Percentiles rank a stretch among this genome's conserved stretches.
Evolutionary conservation across 2,329 filamentous ascomycete genomes (phyloP).

Genomic region (Magnaporthiopsis incrustans): DNA sequence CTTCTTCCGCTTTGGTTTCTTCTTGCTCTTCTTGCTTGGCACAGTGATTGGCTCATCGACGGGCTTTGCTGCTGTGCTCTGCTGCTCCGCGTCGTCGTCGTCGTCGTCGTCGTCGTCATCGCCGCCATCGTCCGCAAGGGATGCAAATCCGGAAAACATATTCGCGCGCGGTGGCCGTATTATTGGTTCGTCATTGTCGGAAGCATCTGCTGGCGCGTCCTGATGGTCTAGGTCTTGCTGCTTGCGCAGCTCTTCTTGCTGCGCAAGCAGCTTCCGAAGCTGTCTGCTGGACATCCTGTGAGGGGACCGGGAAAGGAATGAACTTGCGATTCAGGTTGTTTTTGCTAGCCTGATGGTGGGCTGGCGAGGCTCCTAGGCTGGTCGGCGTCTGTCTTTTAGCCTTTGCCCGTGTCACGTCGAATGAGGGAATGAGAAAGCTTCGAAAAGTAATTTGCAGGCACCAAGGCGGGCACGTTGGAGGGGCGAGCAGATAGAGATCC

Average conservation of each 20-base stretch:
- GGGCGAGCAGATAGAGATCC: background rate
- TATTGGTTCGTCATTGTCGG: slow-evolving; percentile 22
- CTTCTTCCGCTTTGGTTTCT: slow-evolving; percentile 23
- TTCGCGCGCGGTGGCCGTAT: slow-evolving; percentile 32
- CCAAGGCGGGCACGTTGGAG: background rate
- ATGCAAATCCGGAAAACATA: slow-evolving; percentile 41
- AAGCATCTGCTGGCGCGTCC: slow-evolving; percentile 21
- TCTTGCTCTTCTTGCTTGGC: slow-evolving; percentile 28
- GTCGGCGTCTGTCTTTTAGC: background rate
- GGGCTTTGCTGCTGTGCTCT: slow-evolving; percentile 16
- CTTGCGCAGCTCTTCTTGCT: slow-evolving; percentile 34
- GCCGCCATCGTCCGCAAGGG: slow-evolving; percentile 37
- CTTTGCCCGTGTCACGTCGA: background rate
- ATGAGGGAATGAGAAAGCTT: background rate
- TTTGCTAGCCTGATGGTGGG: no score
- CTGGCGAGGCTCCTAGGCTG: background rate
- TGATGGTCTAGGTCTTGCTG: slow-evolving; percentile 35
- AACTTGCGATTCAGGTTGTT: background rate
- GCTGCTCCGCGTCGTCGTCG: slow-evolving; percentile 19
- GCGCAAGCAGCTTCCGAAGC: slow-evolving; percentile 31
- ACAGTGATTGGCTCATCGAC: background rate
- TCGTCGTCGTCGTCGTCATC: slow-evolving; percentile 26
- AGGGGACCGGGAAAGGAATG: background rate
- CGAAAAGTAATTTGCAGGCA: background rate
- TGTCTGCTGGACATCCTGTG: slow-evolving; percentile 39